phyloP scores from a whole-genome alignment of 345 rosid species.

The Cardamine occulta region DNA sequence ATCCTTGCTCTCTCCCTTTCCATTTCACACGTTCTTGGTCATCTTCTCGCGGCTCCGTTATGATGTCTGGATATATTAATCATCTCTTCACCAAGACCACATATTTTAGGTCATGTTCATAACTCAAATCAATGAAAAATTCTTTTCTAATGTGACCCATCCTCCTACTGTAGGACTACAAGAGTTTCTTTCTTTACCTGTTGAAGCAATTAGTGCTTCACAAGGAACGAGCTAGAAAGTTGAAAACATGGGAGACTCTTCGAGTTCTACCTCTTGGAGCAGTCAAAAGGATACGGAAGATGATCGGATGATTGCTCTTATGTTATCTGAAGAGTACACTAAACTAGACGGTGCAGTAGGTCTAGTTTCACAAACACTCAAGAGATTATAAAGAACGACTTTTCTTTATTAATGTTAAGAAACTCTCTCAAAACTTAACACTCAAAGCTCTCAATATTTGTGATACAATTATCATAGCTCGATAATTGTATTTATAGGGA shows the following conservation, averaged over 20 bases:
- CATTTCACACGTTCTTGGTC: constrained; percentile 9
- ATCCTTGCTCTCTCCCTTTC: neutral
- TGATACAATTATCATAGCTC: too few relatives aligned
- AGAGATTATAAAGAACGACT: too few relatives aligned
- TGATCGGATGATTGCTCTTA: constrained; percentile 84
- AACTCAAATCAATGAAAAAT: neutral
- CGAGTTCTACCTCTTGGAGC: constrained; percentile 83
- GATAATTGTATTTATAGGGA: too few relatives aligned
- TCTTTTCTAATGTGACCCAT: neutral
- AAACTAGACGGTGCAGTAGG: constrained; percentile 75
- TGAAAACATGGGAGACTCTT: constrained; percentile 58
- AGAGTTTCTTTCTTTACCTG: constrained; percentile 8
- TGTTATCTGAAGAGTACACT: constrained; percentile 78
- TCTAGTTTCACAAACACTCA: too few relatives aligned
- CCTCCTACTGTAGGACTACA: constrained; percentile 19
- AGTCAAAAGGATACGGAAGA: constrained; percentile 75
- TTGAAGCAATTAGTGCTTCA: constrained; percentile 49
- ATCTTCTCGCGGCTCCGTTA: neutral
- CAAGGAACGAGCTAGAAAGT: constrained; percentile 12
- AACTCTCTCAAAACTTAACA: too few relatives aligned
- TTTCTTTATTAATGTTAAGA: too few relatives aligned
- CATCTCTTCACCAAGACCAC: neutral
- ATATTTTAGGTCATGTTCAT: constrained; percentile 10
- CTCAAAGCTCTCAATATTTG: too few relatives aligned
- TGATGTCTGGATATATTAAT: constrained; percentile 6